These are phyloP conservation scores for Bocquillonia castaneifolia DNA, from an alignment of 441 rosid genomes.

Conservation along the genomic window DNA sequence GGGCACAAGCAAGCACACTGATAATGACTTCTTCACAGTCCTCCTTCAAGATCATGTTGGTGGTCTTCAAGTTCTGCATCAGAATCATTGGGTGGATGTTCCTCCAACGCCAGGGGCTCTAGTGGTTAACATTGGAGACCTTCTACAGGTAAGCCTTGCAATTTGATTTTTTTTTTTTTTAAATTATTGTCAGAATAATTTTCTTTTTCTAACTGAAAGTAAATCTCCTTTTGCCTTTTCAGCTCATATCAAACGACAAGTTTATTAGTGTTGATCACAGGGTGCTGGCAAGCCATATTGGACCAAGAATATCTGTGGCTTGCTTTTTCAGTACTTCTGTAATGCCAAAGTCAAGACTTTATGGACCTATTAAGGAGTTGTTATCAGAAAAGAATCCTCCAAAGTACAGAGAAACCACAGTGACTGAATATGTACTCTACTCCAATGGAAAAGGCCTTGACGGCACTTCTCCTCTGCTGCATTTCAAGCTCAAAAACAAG, in stretches of 20 bases:
- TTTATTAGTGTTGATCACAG: constrained; percentile 50
- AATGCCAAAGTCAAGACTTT: constrained; percentile 19
- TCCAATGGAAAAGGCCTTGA: constrained; percentile 14
- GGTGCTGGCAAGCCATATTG: constrained; percentile 23
- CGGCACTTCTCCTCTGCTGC: constrained; percentile 38
- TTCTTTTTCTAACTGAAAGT: neutral
- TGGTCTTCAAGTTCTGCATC: constrained; percentile 53
- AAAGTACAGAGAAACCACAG: constrained; percentile 38
- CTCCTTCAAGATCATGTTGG: constrained; percentile 60
- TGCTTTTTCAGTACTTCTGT: constrained; percentile 35
- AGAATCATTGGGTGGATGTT: constrained; percentile 49
- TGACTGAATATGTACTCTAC: constrained; percentile 23
- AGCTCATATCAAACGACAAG: constrained; percentile 53
- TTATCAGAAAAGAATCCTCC: constrained; percentile 50
- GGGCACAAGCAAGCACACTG: constrained; percentile 43
- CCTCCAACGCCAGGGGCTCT: constrained; percentile 43
- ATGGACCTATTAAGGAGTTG: constrained; percentile 49
- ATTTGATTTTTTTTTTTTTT: no score
- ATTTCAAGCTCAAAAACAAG: constrained; percentile 26
- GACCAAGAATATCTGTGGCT: constrained; percentile 40
- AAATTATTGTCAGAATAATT: neutral
- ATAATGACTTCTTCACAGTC: constrained; percentile 45
- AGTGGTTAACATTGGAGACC: constrained; percentile 48
- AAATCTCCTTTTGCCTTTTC: neutral
- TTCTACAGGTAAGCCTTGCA: constrained; percentile 38